Conservation (phyloP, 768 basidiomycete genomes). For the Cystobasidium ongulense region DNA sequence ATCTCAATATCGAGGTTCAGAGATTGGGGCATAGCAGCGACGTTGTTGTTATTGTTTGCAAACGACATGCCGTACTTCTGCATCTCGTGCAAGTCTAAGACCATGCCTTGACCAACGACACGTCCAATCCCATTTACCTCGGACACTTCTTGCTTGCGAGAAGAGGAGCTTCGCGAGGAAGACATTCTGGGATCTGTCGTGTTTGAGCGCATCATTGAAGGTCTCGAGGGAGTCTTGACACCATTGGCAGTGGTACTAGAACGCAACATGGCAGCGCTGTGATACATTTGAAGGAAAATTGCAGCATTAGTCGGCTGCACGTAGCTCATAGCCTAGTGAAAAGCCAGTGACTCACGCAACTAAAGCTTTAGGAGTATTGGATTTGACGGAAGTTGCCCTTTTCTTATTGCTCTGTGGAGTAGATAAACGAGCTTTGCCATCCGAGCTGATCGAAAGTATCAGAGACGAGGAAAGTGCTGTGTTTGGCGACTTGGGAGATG, state of each 20-base stretch:
- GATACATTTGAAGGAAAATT: not conserved
- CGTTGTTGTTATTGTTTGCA: not conserved
- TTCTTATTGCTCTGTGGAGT: not conserved
- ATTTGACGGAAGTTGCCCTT: not conserved
- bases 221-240: not conserved
- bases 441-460: slow-evolving; percentile 8
- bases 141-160: not conserved
- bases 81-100: not conserved
- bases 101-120: not conserved
- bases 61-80: not conserved
- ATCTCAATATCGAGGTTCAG: slow-evolving; percentile 5
- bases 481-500: not conserved
- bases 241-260: not conserved
- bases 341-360: not conserved
- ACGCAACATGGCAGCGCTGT: not conserved
- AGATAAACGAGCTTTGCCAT: slow-evolving; percentile 20
- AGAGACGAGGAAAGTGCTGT: not conserved
- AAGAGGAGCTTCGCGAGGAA: not conserved
- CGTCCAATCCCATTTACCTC: not conserved
- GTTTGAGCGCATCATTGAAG: not conserved
- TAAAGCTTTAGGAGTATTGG: not conserved
- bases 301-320: not conserved
- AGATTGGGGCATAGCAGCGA: not conserved
- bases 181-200: not conserved
- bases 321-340: not conserved